These are phyloP conservation scores for Chlamydomonas incerta DNA, from an alignment of 139 green algal species.

Conservation along the genomic window DNA sequence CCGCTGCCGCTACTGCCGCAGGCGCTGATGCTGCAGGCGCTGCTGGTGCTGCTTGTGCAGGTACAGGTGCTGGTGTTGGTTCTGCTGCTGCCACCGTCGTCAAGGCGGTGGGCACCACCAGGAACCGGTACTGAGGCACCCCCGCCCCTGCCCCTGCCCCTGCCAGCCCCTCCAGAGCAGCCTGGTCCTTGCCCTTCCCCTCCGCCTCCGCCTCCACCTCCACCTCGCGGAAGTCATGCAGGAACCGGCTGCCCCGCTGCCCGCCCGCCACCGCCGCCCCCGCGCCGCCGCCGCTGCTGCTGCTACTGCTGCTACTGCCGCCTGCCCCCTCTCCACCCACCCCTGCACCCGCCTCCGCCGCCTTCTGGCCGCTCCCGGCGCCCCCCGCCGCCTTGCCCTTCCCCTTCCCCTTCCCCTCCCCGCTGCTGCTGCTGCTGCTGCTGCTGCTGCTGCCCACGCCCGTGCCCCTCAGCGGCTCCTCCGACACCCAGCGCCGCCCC, in stretches of 20 bases:
- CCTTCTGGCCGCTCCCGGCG: background rate
- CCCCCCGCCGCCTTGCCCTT: background rate
- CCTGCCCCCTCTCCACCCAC: background rate
- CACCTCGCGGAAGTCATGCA: conserved; percentile 5
- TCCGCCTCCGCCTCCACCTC: background rate
- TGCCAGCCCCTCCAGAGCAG: no score
- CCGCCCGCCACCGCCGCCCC: no score
- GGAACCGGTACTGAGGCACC: background rate
- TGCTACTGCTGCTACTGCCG: background rate
- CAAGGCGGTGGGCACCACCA: background rate
- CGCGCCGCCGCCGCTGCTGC: no score
- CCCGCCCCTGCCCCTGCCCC: background rate
- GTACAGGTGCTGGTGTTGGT: no score
- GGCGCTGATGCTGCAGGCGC: no score
- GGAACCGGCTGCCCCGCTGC: background rate
- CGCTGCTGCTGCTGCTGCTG: background rate
- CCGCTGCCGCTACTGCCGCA: no score
- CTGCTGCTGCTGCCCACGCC: background rate
- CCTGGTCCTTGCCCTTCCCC: background rate
- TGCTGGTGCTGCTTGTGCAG: no score
- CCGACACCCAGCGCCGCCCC: background rate
- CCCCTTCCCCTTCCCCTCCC: background rate
- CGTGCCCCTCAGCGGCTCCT: background rate
- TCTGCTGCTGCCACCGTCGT: no score
- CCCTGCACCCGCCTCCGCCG: background rate